phyloP scores from a whole-genome alignment of 345 rosid genomes.

The Hypericum androsaemum region DNA sequence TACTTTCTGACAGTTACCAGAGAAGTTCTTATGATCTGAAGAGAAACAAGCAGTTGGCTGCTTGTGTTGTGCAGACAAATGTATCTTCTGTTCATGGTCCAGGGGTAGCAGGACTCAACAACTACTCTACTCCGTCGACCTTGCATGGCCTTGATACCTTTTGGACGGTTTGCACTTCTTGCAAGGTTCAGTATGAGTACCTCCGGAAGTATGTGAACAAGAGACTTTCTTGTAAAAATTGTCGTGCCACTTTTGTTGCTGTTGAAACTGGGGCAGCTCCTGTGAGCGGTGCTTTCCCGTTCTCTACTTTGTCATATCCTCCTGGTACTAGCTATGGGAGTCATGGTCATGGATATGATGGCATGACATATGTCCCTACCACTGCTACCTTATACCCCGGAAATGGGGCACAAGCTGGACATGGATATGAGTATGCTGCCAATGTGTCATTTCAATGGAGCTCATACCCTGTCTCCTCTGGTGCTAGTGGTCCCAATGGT shows the following conservation, averaged over 20 bases:
- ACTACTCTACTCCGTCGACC: slow-evolving; percentile 38
- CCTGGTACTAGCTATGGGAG: slow-evolving; percentile 51
- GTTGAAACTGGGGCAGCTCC: slow-evolving; percentile 84
- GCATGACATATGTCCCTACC: slow-evolving; percentile 58
- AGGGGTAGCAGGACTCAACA: slow-evolving; percentile 37
- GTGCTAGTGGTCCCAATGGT: slow-evolving; percentile 45
- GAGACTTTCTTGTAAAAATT: slow-evolving; percentile 96
- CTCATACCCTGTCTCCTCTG: slow-evolving; percentile 50
- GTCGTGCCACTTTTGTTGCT: slow-evolving; percentile 85
- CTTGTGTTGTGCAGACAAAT: slow-evolving; percentile 32
- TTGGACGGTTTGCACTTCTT: slow-evolving; percentile 97
- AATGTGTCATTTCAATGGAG: slow-evolving; percentile 73
- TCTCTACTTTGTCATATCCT: slow-evolving; percentile 40
- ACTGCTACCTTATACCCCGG: slow-evolving; percentile 44
- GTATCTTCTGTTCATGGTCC: slow-evolving; percentile 34
- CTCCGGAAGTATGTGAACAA: slow-evolving; percentile 90
- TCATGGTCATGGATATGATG: slow-evolving; percentile 64
- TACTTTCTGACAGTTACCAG: slow-evolving; percentile 57
- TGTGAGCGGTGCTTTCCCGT: slow-evolving; percentile 65
- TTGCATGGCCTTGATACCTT: slow-evolving; percentile 73
- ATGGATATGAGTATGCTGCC: slow-evolving; percentile 65
- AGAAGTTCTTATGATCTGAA: slow-evolving; percentile 55
- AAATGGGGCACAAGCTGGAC: slow-evolving; percentile 57
- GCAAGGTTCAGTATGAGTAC: slow-evolving; percentile 97
- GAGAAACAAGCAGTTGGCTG: slow-evolving; percentile 29